Base-by-base conservation (phyloP, 176 grass and related monocot genomes). In the Urochloa ruziziensis region DNA sequence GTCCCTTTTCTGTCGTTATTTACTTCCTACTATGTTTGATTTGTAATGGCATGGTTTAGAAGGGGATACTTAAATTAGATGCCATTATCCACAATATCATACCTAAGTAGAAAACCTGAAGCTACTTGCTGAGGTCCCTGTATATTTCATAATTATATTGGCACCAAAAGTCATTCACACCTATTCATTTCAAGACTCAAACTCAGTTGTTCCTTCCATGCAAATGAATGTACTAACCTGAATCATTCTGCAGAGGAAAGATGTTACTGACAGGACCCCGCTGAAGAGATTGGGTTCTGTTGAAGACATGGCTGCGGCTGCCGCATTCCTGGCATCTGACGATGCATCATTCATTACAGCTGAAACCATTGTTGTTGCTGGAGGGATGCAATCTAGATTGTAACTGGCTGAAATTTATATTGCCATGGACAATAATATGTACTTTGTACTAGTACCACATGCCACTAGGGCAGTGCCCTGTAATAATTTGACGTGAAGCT, bases 311-410 rank as follows among this genome's bases (percentile, higher is more conserved):
- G 93, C 89, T 58, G 87, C 93, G 21, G 87, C 91, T 1, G 84
- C 82, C 0, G 93, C 91, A 15, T 98, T 98, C 59, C 75, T 98
- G 67, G 96, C 96, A 32, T 98, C 96, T 10, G 93, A 95, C 9
- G 96, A 98, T 28, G 71, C 93, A 32, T 93, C 96, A 14, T 98
- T 83, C 76, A 95, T 98, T 51, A 95, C 96, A 16, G 96, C 84
- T 18, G 96, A 98, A 98, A 98, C 92, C 10, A 85, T 95, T 19
- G 93, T 95, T 62, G 85, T 98, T 85, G 94, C 94, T 40, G 94
- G 94, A 28, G 91, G 94, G 28, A 82, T 28, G 3, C 94, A 81
- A 35, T 97, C 94, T 49, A 94, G 94, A 49, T 77, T 97, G 49
- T 93, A 88, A 83, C 5, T 42, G 36, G 36, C 37, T 69, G 21